A percentile compares a stretch with the other conserved stretches of the same genome.
Evolutionary conservation across 2,329 filamentous ascomycete species (phyloP).

Genomic region (Neofusicoccum kwambonambiense): DNA sequence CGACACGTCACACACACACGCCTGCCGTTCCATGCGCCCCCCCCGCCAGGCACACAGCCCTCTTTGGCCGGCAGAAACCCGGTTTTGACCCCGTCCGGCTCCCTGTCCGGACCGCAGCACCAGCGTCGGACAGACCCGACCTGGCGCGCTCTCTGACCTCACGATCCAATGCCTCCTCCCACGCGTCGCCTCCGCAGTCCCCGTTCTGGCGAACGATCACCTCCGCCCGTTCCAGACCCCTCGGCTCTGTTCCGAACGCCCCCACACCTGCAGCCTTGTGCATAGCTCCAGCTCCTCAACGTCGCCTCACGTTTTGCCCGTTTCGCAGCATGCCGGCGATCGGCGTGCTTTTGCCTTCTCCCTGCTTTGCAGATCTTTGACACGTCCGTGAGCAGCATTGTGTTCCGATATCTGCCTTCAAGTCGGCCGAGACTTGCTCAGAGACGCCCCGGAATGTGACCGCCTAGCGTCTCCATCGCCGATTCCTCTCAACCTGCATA

Average conservation of each 20-base stretch:
- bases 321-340: not conserved
- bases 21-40: not conserved
- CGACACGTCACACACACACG: not conserved
- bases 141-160: not conserved
- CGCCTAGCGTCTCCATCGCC: not conserved
- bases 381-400: not conserved
- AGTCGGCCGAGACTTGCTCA: not conserved
- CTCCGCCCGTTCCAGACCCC: not conserved
- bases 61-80: not conserved
- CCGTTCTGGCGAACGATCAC: not conserved
- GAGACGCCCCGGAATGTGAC: not conserved
- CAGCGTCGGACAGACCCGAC: not conserved
- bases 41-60: not conserved
- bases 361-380: not conserved
- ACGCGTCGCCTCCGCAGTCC: not conserved
- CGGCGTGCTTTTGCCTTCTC: not conserved
- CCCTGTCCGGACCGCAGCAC: not conserved
- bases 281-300: not conserved
- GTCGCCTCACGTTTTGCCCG: not conserved
- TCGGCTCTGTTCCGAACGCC: conserved; percentile 1
- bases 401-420: not conserved
- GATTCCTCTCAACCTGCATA: not conserved
- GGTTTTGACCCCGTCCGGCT: not conserved
- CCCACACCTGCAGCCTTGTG: conserved; percentile 7
- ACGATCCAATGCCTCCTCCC: not conserved